Evolutionary conservation across 148 eudicot species (phyloP).

Genomic region (Drosera capensis): DNA sequence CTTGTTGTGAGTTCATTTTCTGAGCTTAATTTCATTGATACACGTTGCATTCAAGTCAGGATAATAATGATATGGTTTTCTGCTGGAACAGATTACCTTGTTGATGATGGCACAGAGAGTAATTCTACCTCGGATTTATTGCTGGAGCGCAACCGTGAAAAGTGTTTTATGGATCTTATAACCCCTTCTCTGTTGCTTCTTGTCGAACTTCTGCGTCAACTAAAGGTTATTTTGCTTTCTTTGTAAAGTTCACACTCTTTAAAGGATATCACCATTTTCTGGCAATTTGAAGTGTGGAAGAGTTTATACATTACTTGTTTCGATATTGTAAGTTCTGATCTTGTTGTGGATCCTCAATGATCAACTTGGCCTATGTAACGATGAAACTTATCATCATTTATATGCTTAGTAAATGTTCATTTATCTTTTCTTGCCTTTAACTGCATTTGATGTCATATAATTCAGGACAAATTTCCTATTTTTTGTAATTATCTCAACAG

Average conservation of each 20-base stretch:
- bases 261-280: too few relatives aligned
- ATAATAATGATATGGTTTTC: neutral
- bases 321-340: too few relatives aligned
- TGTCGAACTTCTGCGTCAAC: constrained; percentile 57
- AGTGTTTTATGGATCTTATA: constrained; percentile 68
- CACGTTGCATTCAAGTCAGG: neutral
- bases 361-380: too few relatives aligned
- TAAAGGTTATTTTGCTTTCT: constrained; percentile 35
- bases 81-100: constrained; percentile 73
- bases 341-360: too few relatives aligned
- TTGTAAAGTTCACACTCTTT: neutral
- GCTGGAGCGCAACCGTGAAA: constrained; percentile 91
- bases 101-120: constrained; percentile 91
- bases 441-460: too few relatives aligned
- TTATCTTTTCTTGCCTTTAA: too few relatives aligned
- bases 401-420: too few relatives aligned
- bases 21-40: neutral
- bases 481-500: neutral
- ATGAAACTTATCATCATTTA: too few relatives aligned
- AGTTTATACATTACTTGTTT: too few relatives aligned
- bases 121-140: constrained; percentile 87
- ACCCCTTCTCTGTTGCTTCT: constrained; percentile 64
- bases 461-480: too few relatives aligned
- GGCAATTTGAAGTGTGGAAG: too few relatives aligned
- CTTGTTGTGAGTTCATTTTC: too few relatives aligned